Evolutionary conservation across 306 rosid genomes (phyloP), one percentile per base, ranked within the genome.

Genomic region (Potentilla sterilis): DNA sequence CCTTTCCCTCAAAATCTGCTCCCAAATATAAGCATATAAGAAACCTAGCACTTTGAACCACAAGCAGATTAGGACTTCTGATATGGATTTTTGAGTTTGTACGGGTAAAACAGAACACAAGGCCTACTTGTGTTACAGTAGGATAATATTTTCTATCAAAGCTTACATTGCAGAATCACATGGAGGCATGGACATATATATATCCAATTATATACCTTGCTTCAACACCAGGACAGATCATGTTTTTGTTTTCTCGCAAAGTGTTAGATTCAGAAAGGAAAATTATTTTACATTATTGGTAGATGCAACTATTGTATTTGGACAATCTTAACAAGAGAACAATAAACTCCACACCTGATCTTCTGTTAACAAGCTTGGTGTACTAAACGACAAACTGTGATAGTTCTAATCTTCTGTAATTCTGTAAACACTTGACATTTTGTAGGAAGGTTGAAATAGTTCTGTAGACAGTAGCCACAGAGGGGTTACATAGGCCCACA

Each of bases 1-100:
- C 48, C 65, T 59, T 75, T 70, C 69, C 59, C 46, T 77, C 52
- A 58, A 54, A 13, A 6, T 37, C 22, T 28, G 34, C 52, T 55
- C 55, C 42, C 7, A 55, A 38, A 21, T 21, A 15, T 24, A 16
- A 57, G 18, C 52, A 22, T 9, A 7, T 12, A 55, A 73, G n/a
- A 55, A 72, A 2, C 67, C 28, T 24, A 37, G 32, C 35, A 59
- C 42, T 58, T 54, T 57, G 68, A 15, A 24, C 68, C 77, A 24
- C 41, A 28, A 22, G 18, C 3, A 42, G 69, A 55, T 73, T 41
- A 18, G 49, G 38, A 57, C 41, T 41, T 41, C 24, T 73, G 10
- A 11, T n/a, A 72, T 40, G 22, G 35, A 43, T 21, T 54, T 52
- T 72, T 12, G 51, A 42, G 52, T 37, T 51, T 51, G 13, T 37